Percentiles rank a stretch among this genome's conserved stretches.
These are phyloP conservation scores for Zygosaccharomyces sapae DNA, from an alignment of 1,139 yeast species.

Conservation along the genomic window DNA sequence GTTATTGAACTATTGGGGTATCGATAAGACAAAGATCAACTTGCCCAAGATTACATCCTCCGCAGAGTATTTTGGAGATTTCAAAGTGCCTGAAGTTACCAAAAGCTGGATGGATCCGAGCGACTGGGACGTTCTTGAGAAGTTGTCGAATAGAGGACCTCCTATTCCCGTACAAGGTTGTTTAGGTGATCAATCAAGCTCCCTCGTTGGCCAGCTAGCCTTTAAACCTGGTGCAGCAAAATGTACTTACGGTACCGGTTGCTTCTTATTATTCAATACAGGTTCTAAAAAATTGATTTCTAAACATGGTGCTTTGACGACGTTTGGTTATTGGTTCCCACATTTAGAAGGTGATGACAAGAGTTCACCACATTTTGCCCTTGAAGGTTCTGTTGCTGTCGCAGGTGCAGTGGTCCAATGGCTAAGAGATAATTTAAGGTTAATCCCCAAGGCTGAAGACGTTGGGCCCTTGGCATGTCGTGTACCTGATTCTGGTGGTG, in stretches of 20 bases:
- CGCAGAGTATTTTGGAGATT: slow-evolving; percentile 74
- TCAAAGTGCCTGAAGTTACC: slow-evolving; percentile 54
- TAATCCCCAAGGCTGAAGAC: slow-evolving; percentile 78
- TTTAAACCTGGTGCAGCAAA: slow-evolving; percentile 81
- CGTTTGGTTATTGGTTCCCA: slow-evolving; percentile 88
- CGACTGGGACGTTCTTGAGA: slow-evolving; percentile 35
- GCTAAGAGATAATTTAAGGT: slow-evolving; percentile 84
- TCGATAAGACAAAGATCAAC: slow-evolving; percentile 64
- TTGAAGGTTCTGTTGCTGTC: slow-evolving; percentile 94
- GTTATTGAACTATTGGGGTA: slow-evolving; percentile 70
- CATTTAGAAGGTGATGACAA: slow-evolving; percentile 47
- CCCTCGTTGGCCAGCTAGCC: slow-evolving; percentile 89
- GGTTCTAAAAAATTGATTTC: slow-evolving; percentile 65
- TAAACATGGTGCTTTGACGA: slow-evolving; percentile 78
- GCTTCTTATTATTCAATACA: slow-evolving; percentile 84
- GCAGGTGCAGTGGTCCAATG: slow-evolving; percentile 95
- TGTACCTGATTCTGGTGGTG: slow-evolving; percentile 83
- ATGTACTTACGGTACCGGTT: slow-evolving; percentile 97
- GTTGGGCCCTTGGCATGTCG: slow-evolving; percentile 86
- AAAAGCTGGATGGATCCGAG: slow-evolving; percentile 50
- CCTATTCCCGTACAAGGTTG: slow-evolving; percentile 84
- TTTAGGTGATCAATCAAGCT: slow-evolving; percentile 92
- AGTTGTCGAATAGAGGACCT: slow-evolving; percentile 17
- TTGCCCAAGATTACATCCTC: slow-evolving; percentile 81
- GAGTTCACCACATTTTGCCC: slow-evolving; percentile 70